Evolutionary conservation across 1,284 basidiomycete species (phyloP), one percentile per base, ranked within the genome.

Genomic region (Ceratobasidium sp.): DNA sequence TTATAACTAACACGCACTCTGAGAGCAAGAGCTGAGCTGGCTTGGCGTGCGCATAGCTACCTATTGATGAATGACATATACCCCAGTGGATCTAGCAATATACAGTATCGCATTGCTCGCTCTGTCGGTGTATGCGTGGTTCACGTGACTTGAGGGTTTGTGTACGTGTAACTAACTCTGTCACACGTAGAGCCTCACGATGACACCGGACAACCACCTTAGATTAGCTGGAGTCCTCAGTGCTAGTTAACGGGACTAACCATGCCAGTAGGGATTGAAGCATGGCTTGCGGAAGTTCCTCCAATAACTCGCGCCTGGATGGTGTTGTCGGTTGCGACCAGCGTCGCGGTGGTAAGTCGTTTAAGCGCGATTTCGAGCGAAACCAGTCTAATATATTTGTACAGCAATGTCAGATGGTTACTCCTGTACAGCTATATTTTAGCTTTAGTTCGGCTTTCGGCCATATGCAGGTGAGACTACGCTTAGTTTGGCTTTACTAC

Each of bases 351-450:
- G 80, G 96, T 97, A 83, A 83, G 94, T 89, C 18, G 49, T 67
- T 73, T 7, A 56, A 33, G 28, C 33, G 79, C 39, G 40, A 60
- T 26, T 61, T 60, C 33, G 15, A 20, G 20, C 39, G 2, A 61
- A 80, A 63, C 80, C 44, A 78, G n/a, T 78, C 71, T 58, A 44
- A 49, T 44, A 39, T 46, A n/a, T n/a, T 46, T 64, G 40, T 80
- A 0, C 81, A 98, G 96, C 96, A 97, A 95, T 96, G 94, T 82
- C 93, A 97, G 82, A 87, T 96, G 51, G 90, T 98, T 1, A 95
- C 95, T 0, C 95, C 95, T 0, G 87, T 97, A 26, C 96, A 97
- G 84, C 90, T 98, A 40, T 98, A 97, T 86, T 97, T 96, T 86
- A 97, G 95, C 82, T 95, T 92, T 84, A 94, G 93, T 84, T 90